Base-by-base conservation (phyloP, 192 early-diverging fungal species). In the Coemansia sp. region DNA sequence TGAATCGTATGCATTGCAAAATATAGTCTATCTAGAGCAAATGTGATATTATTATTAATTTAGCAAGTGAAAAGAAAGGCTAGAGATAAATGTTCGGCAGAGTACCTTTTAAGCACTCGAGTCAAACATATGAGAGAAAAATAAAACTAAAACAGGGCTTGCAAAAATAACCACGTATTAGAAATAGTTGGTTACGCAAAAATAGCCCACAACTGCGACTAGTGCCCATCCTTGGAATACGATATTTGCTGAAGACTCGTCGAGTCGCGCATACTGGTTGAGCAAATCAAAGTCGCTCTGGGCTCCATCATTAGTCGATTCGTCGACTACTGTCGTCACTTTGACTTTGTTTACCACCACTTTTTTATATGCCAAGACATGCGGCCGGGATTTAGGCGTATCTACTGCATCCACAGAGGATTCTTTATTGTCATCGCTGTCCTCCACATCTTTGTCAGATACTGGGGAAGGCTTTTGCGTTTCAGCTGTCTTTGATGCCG, bases 1-100 rank as follows among this genome's bases (percentile, higher is more conserved):
- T 56, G 62, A 20, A 54, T 54, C 9, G 62, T 56, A 6, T 63
- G 37, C 62, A 63, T 63, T 38, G 26, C 28, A 46, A 17, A 46
- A n/a, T n/a, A n/a, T n/a, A 46, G 14, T n/a, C 15, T 46, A 46
- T 46, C 42, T 46, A 46, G 0, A 12, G n/a, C 42, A 46, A 46
- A 17, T 12, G 42, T 46, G 7, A 12, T 12, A n/a, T 46, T 46
- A 46, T 34, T 34, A 34, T 8, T 34, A 34, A 34, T 34, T 0
- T 6, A 8, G 6, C 6, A 34, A 34, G 8, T 34, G 31, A 34
- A 34, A 34, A 34, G 31, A 34, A 34, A 34, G 31, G 8, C 31
- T 34, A 34, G 31, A 34, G 31, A 8, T 34, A 34, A 34, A 34
- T 34, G 8, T 6, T 34, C 31, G 31, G 25, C 25, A 26, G 4